Evolutionary conservation across 306 rosid genomes (phyloP).

Genomic region (Echinosophora koreensis): DNA sequence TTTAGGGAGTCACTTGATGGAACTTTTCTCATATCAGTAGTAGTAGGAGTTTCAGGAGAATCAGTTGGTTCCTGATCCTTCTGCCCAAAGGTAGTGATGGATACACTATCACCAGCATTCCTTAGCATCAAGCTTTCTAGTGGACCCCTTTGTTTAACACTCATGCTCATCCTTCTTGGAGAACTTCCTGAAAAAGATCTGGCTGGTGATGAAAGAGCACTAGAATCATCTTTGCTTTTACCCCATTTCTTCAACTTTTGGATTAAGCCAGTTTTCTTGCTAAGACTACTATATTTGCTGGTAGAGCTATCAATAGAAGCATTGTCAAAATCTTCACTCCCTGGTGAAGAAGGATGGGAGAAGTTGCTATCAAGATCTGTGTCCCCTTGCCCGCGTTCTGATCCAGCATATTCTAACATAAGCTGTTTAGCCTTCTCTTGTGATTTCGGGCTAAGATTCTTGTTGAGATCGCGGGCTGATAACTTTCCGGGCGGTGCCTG

Average conservation of each 20-base stretch:
- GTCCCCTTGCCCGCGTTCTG: slow-evolving; percentile 96
- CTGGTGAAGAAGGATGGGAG: slow-evolving; percentile 97
- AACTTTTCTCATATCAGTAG: slow-evolving; percentile 58
- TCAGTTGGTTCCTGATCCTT: slow-evolving; percentile 63
- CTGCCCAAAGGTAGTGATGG: slow-evolving; percentile 87
- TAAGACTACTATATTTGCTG: slow-evolving; percentile 71
- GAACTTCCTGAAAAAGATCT: slow-evolving; percentile 78
- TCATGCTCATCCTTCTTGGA: slow-evolving; percentile 77
- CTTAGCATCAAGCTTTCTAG: slow-evolving; percentile 87
- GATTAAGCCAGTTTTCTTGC: slow-evolving; percentile 81
- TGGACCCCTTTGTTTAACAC: slow-evolving; percentile 73
- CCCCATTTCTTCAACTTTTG: slow-evolving; percentile 94
- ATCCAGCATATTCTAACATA: slow-evolving; percentile 92
- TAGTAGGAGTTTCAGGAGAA: slow-evolving; percentile 73
- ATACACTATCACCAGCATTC: slow-evolving; percentile 75
- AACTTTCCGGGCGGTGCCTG: slow-evolving; percentile 75
- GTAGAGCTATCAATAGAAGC: slow-evolving; percentile 81
- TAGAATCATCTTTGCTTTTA: slow-evolving; percentile 77
- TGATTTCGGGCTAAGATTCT: slow-evolving; percentile 85
- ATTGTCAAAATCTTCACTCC: slow-evolving; percentile 97
- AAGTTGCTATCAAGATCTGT: slow-evolving; percentile 94
- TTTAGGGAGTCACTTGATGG: slow-evolving; percentile 68
- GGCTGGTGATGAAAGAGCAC: slow-evolving; percentile 69
- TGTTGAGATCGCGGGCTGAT: slow-evolving; percentile 89
- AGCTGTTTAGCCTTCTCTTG: slow-evolving; percentile 89